Base-by-base conservation (phyloP, 2,329 filamentous ascomycete species). In the Dichotomopilus funicola region DNA sequence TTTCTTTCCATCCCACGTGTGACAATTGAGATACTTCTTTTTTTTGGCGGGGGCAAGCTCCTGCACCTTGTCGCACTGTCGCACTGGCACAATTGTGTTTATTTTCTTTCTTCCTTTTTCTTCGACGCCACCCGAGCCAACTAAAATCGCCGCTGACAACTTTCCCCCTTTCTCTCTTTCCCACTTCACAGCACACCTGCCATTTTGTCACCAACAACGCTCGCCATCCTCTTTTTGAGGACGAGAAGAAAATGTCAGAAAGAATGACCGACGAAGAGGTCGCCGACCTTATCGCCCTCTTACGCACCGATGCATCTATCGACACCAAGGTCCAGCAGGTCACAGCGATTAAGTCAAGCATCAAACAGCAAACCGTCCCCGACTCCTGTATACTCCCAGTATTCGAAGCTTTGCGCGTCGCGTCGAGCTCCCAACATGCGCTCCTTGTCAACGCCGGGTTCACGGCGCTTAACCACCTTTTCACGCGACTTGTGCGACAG, bases 331-430 rank as follows among this genome's bases (percentile, higher is more conserved):
- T 86, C 56, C 73, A 78, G 57, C 77, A 79, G 53, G 82, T 96
- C 64, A 88, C 84, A 57, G 78, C 76, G 65, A 77, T 91, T 72
- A 95, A 96, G 73, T 91, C 88, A 44, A 82, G 85, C 69, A 96
- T 96, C 77, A 96, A 96, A 72, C 91, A 95, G 71, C 87, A 88
- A 69, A 91, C 91, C 74, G 89, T 96, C 46, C 89, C 90, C 58
- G 89, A 95, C 62, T 72, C 73, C 53, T 81, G 79, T 65, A 81
- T 95, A 64, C 73, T 82, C 33, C 77, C 82, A 56, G 82, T 96
- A 61, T 95, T 96, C 72, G 90, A 96, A 59, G 88, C 86, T 61
- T 78, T 95, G 65, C 86, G 87, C 60, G 74, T 84, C 52, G 88
- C 89, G 58, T 87, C 92, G 62, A 75, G 78, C 53, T 88, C 89